A percentile compares a stretch with the other conserved stretches of the same genome.
These are phyloP conservation scores for Marasmius tenuissimus DNA, from an alignment of 1,284 basidiomycete genomes.

Conservation along the genomic window DNA sequence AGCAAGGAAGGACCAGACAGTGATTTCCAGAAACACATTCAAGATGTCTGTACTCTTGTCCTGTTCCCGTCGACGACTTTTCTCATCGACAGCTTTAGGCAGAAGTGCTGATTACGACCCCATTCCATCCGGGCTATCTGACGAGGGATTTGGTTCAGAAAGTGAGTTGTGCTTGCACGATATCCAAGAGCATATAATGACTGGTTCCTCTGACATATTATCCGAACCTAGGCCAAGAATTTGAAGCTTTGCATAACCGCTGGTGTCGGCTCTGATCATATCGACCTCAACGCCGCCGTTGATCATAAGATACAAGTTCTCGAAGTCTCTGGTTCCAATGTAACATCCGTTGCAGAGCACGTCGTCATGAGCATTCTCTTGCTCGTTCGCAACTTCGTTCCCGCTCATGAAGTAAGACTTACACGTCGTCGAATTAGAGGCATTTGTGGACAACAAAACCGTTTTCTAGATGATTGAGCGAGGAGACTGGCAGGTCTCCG, in stretches of 20 bases:
- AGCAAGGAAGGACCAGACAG: constrained; percentile 51
- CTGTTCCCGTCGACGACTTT: neutral
- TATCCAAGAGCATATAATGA: too few relatives aligned
- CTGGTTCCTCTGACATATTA: neutral
- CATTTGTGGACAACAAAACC: neutral
- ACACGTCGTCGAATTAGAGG: neutral
- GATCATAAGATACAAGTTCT: constrained; percentile 44
- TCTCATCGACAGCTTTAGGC: constrained; percentile 35
- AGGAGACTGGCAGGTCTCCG: constrained; percentile 84
- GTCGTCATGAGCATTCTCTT: constrained; percentile 78
- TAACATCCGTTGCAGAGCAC: constrained; percentile 39
- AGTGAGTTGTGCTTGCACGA: constrained; percentile 27
- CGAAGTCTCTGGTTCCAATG: neutral
- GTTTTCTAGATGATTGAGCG: constrained; percentile 74
- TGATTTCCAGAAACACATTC: constrained; percentile 85
- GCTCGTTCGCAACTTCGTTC: constrained; percentile 85
- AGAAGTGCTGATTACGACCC: constrained; percentile 86
- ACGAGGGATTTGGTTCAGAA: constrained; percentile 77
- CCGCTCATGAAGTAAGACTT: constrained; percentile 67
- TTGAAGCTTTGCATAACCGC: constrained; percentile 92
- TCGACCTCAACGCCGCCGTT: constrained; percentile 88
- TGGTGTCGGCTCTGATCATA: constrained; percentile 92
- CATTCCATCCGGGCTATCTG: constrained; percentile 91
- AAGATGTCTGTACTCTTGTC: constrained; percentile 57
- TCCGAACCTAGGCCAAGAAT: constrained; percentile 68